Conservation (phyloP, 2,329 filamentous ascomycete genomes). For the Nectriaceae sp. region DNA sequence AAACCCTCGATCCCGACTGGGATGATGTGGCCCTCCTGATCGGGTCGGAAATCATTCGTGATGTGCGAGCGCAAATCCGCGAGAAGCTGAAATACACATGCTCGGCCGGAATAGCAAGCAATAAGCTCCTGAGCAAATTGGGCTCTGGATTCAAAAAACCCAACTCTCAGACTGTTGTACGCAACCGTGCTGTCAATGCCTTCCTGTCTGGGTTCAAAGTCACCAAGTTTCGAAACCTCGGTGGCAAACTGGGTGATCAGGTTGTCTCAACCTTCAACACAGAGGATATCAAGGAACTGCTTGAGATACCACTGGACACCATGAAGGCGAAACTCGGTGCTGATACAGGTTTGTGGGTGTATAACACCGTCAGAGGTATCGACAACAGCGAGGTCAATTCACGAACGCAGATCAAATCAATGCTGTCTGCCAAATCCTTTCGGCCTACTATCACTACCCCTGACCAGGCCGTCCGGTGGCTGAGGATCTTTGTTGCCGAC, state of each 20-base stretch:
- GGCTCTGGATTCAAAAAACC: slow-evolving; percentile 92
- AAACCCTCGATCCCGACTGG: slow-evolving; percentile 88
- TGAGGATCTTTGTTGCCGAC: slow-evolving; percentile 88
- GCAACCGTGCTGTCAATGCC: slow-evolving; percentile 75
- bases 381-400: slow-evolving; percentile 88
- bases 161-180: slow-evolving; percentile 90
- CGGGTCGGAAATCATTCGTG: slow-evolving; percentile 84
- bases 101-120: slow-evolving; percentile 83
- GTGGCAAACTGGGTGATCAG: slow-evolving; percentile 90
- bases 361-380: slow-evolving; percentile 81
- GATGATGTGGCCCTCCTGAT: slow-evolving; percentile 88
- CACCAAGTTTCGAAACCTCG: slow-evolving; percentile 92
- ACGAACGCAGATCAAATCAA: slow-evolving; percentile 91
- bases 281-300: slow-evolving; percentile 74
- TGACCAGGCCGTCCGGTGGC: slow-evolving; percentile 81
- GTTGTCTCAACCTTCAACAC: slow-evolving; percentile 80
- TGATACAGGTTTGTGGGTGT: slow-evolving; percentile 83
- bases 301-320: slow-evolving; percentile 71
- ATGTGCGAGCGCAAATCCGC: slow-evolving; percentile 69
- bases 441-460: slow-evolving; percentile 76
- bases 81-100: slow-evolving; percentile 83
- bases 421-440: slow-evolving; percentile 97
- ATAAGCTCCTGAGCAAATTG: slow-evolving; percentile 95
- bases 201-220: slow-evolving; percentile 89
- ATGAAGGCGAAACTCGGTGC: slow-evolving; percentile 78